These are phyloP conservation scores for Cryomyces minteri DNA, from an alignment of 495 filamentous ascomycete species.

Conservation along the genomic window DNA sequence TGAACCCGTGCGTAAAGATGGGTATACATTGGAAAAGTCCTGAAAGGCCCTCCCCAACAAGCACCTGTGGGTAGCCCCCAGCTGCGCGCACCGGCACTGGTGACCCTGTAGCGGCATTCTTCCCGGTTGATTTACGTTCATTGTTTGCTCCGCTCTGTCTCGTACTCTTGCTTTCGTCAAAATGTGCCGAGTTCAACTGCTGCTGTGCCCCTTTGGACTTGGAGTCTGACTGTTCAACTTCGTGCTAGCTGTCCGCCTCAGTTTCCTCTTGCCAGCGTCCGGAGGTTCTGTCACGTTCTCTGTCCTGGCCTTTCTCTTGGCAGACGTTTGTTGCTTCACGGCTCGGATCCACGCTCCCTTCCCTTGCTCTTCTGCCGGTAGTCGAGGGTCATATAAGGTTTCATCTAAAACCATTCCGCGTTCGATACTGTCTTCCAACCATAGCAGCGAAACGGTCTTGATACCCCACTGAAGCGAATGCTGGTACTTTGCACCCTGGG, in stretches of 20 bases:
- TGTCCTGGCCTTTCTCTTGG: conserved; percentile 29
- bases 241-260: conserved; percentile 64
- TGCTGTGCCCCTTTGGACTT: not conserved
- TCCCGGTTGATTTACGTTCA: not conserved
- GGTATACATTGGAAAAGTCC: conserved; percentile 34
- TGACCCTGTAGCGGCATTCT: not conserved
- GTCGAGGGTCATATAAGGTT: conserved; percentile 51
- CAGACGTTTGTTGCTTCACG: conserved; percentile 5
- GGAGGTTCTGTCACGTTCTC: conserved; percentile 3
- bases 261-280: conserved; percentile 41
- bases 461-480: conserved; percentile 67
- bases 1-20: conserved; percentile 53
- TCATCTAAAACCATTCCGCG: conserved; percentile 92
- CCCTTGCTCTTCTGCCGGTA: conserved; percentile 53
- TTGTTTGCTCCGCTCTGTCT: not conserved
- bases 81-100: not conserved
- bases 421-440: conserved; percentile 69
- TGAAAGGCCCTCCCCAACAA: not conserved
- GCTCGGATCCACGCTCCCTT: conserved; percentile 52
- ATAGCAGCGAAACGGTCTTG: conserved; percentile 59
- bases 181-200: not conserved
- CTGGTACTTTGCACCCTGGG: conserved; percentile 74
- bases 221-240: conserved; percentile 50
- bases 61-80: not conserved
- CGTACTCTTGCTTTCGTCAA: not conserved